Conservation (phyloP, 2,329 filamentous ascomycete genomes). For the Neopestalotiopsis sp. region DNA sequence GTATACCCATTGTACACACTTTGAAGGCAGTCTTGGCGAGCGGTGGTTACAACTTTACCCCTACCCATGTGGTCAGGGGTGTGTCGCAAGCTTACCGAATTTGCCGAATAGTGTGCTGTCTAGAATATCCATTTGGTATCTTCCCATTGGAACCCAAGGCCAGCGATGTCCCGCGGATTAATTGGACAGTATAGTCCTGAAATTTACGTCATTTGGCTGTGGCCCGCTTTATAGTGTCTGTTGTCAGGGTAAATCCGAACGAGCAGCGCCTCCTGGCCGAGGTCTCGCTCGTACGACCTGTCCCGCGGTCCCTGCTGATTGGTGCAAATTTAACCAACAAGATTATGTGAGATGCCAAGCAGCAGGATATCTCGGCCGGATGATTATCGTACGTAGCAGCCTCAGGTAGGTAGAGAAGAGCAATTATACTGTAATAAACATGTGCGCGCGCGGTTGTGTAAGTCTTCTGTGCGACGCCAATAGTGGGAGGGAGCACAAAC, state of each 20-base stretch:
- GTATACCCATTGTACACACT: background rate
- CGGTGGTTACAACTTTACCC: background rate
- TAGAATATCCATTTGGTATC: background rate
- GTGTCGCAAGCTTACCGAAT: conserved; percentile 3
- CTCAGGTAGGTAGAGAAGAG: background rate
- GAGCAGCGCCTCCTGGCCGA: conserved; percentile 2
- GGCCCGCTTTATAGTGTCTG: conserved; percentile 21
- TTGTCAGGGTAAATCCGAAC: conserved; percentile 19
- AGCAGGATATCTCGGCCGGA: background rate
- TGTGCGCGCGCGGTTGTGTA: background rate
- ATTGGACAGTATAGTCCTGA: conserved; percentile 17
- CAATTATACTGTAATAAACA: background rate
- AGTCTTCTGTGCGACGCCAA: background rate
- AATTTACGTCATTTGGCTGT: conserved; percentile 19
- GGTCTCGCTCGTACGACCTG: background rate
- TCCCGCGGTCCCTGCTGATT: background rate
- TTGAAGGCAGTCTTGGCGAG: background rate
- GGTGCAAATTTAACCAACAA: conserved; percentile 5
- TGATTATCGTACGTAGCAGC: background rate
- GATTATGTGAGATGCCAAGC: background rate
- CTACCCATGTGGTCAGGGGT: background rate
- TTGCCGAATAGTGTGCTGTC: background rate
- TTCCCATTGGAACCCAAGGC: background rate
- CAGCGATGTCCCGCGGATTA: conserved; percentile 14
- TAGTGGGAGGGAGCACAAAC: background rate